These are phyloP conservation scores for Boletellus ananas DNA, from an alignment of 768 basidiomycete species.

Conservation along the genomic window DNA sequence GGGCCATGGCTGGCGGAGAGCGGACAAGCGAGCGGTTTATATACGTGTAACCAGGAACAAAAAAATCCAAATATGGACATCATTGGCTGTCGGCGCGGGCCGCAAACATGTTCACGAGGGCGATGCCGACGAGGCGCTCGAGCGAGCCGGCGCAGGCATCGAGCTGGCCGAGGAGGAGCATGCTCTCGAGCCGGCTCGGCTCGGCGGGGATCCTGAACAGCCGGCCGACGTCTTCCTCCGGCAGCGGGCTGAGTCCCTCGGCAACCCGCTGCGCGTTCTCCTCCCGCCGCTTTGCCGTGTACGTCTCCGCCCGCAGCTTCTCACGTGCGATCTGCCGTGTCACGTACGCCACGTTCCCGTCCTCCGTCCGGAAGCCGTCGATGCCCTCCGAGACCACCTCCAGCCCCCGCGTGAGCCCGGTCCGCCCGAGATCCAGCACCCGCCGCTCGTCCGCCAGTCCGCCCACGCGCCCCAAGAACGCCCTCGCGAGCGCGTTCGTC, in stretches of 20 bases:
- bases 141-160: slow-evolving; percentile 81
- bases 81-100: slow-evolving; percentile 38
- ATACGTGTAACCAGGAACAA: too few species aligned
- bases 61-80: not conserved
- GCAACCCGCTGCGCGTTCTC: slow-evolving; percentile 77
- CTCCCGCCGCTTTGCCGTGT: slow-evolving; percentile 82
- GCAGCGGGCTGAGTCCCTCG: slow-evolving; percentile 81
- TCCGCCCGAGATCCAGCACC: slow-evolving; percentile 65
- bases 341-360: slow-evolving; percentile 88
- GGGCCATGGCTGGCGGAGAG: slow-evolving; percentile 20
- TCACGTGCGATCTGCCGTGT: slow-evolving; percentile 86
- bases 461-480: slow-evolving; percentile 69
- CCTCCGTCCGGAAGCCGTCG: slow-evolving; percentile 84
- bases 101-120: slow-evolving; percentile 83
- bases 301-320: slow-evolving; percentile 71
- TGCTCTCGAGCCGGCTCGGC: slow-evolving; percentile 82
- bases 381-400: slow-evolving; percentile 84
- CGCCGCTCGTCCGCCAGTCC: slow-evolving; percentile 29
- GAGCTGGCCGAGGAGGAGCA: slow-evolving; percentile 82
- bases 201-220: slow-evolving; percentile 87
- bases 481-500: slow-evolving; percentile 72
- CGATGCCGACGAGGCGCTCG: slow-evolving; percentile 54
- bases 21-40: slow-evolving; percentile 4
- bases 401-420: slow-evolving; percentile 68
- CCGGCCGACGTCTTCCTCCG: slow-evolving; percentile 80